Percentiles rank a stretch among this genome's conserved stretches.
Evolutionary conservation across 805 yeast genomes (phyloP).

Genomic region (Lipomyces yamadae): DNA sequence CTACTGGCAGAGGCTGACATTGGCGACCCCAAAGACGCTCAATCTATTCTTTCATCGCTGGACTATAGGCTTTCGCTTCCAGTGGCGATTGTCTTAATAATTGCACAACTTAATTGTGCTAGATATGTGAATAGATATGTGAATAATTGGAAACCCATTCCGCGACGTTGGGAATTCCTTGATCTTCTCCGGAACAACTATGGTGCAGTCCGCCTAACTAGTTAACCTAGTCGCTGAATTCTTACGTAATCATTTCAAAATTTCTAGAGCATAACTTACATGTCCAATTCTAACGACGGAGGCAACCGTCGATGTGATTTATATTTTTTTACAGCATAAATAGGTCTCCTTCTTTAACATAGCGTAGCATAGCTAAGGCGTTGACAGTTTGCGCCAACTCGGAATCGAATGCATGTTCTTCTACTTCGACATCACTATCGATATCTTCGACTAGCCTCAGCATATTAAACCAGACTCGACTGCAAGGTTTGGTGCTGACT

Average conservation of each 20-base stretch:
- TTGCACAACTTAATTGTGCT: not conserved
- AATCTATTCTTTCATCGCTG: not conserved
- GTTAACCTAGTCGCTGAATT: too few species aligned
- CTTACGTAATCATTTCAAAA: too few species aligned
- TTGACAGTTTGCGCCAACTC: not conserved
- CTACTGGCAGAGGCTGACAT: not conserved
- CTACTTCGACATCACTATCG: not conserved
- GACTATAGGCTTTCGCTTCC: not conserved
- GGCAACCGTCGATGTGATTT: too few species aligned
- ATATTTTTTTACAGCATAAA: too few species aligned
- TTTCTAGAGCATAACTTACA: too few species aligned
- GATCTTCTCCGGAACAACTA: not conserved
- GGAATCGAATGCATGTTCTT: not conserved
- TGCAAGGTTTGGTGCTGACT: too few species aligned
- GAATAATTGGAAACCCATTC: not conserved
- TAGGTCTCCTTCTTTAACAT: conserved; percentile 1
- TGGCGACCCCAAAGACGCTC: too few species aligned
- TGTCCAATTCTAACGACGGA: too few species aligned
- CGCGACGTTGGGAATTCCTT: not conserved
- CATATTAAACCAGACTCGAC: too few species aligned
- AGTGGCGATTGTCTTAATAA: too few species aligned
- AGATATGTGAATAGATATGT: not conserved
- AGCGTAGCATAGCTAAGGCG: not conserved
- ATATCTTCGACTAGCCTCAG: too few species aligned
- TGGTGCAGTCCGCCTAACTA: too few species aligned